phyloP scores from a whole-genome alignment of 1,284 basidiomycete genomes.

The Apiotrichum sp. region DNA sequence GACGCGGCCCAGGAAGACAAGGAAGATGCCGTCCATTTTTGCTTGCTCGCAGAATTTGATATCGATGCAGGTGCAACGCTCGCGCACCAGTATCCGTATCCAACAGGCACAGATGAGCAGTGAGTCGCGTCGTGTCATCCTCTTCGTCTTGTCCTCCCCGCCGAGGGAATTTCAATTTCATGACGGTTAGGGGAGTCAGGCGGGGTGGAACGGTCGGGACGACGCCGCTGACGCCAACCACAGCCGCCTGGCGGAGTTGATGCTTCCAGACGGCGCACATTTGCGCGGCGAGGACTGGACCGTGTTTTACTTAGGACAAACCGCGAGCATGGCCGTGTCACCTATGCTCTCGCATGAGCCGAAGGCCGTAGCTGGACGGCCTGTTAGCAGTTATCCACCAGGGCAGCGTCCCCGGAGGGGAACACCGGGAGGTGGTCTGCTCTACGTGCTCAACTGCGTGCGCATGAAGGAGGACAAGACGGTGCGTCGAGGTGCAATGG shows the following conservation, averaged over 20 bases:
- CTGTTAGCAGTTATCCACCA: slow-evolving; percentile 14
- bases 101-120: slow-evolving; percentile 86
- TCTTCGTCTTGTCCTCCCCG: neutral
- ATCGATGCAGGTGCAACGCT: slow-evolving; percentile 85
- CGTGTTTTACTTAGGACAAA: slow-evolving; percentile 94
- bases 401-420: slow-evolving; percentile 29
- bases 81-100: slow-evolving; percentile 88
- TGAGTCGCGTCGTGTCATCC: slow-evolving; percentile 45
- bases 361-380: slow-evolving; percentile 16
- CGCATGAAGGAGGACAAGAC: slow-evolving; percentile 88
- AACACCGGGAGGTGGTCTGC: slow-evolving; percentile 53
- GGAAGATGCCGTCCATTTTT: slow-evolving; percentile 75
- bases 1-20: slow-evolving; percentile 6
- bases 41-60: slow-evolving; percentile 90
- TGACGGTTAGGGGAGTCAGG: too few species aligned
- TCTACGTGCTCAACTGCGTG: slow-evolving; percentile 93
- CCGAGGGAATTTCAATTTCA: too few species aligned
- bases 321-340: slow-evolving; percentile 72
- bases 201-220: too few species aligned
- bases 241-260: slow-evolving; percentile 89
- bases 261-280: slow-evolving; percentile 97
- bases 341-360: slow-evolving; percentile 59
- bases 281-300: slow-evolving; percentile 95
- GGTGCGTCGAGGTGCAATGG: slow-evolving; percentile 83
- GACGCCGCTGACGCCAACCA: neutral